A percentile compares a stretch with the other conserved stretches of the same genome.
phyloP scores from a whole-genome alignment of 768 basidiomycete species.

The Rhizopogon sp. region DNA sequence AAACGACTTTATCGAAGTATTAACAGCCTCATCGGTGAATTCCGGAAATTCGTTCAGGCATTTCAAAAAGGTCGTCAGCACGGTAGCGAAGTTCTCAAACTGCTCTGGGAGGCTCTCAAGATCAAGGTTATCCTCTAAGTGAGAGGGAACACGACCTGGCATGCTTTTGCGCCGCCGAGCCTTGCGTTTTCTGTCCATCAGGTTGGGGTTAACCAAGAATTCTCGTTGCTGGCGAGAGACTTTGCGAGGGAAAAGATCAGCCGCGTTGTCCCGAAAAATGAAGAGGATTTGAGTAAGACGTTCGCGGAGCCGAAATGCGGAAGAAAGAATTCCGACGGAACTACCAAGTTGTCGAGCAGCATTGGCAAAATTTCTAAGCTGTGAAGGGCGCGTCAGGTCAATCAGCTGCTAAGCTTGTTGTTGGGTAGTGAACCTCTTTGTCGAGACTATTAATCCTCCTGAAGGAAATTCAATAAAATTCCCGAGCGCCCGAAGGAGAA shows the following conservation, averaged over 20 bases:
- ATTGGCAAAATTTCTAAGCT: slow-evolving; percentile 75
- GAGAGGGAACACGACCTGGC: slow-evolving; percentile 15
- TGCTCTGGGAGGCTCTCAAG: slow-evolving; percentile 64
- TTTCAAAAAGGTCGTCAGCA: slow-evolving; percentile 62
- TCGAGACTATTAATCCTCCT: slow-evolving; percentile 61
- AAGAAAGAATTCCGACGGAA: slow-evolving; percentile 72
- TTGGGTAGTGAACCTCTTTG: slow-evolving; percentile 42
- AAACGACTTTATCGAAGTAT: slow-evolving; percentile 61
- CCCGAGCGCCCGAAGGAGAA: background rate
- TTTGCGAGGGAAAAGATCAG: slow-evolving; percentile 71
- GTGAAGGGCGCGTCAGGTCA: background rate
- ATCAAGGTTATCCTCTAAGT: slow-evolving; percentile 36
- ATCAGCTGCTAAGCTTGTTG: background rate
- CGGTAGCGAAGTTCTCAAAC: slow-evolving; percentile 56
- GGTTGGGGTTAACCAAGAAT: slow-evolving; percentile 25
- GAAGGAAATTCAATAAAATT: slow-evolving; percentile 1
- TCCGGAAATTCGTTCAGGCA: slow-evolving; percentile 78
- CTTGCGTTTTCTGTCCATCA: slow-evolving; percentile 18
- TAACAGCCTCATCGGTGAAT: slow-evolving; percentile 70
- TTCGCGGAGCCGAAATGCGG: slow-evolving; percentile 65
- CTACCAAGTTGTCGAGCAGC: slow-evolving; percentile 73
- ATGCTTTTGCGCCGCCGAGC: slow-evolving; percentile 16
- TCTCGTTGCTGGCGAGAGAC: slow-evolving; percentile 40
- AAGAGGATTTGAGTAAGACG: slow-evolving; percentile 64
- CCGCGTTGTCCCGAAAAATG: slow-evolving; percentile 72